Evolutionary conservation across 495 filamentous ascomycete genomes (phyloP).

Genomic region (Aspergillus taichungensis): DNA sequence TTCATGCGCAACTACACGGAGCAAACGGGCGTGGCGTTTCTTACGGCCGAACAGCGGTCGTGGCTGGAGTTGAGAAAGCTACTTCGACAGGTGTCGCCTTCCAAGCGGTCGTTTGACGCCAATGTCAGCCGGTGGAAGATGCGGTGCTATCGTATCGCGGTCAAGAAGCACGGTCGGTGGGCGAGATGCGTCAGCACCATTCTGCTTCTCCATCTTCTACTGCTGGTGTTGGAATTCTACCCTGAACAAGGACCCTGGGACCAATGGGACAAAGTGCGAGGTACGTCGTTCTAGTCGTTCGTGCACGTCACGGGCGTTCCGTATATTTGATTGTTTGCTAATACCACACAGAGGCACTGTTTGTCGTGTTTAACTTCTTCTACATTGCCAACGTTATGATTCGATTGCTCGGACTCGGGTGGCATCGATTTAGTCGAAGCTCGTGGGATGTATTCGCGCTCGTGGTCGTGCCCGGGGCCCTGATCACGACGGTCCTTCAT

Average conservation of each 20-base stretch:
- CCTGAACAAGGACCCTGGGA: slow-evolving; percentile 61
- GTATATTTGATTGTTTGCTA: too few species aligned
- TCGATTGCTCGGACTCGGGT: slow-evolving; percentile 80
- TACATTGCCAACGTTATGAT: slow-evolving; percentile 81
- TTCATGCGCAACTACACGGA: slow-evolving; percentile 99
- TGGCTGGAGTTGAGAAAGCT: slow-evolving; percentile 95
- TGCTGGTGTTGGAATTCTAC: slow-evolving; percentile 82
- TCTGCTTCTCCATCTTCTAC: slow-evolving; percentile 71
- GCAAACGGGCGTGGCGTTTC: slow-evolving; percentile 92
- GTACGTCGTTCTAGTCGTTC: slow-evolving; percentile 17
- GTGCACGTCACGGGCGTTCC: too few species aligned
- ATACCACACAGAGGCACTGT: slow-evolving; percentile 48
- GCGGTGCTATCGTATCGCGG: slow-evolving; percentile 90
- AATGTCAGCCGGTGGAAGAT: slow-evolving; percentile 67
- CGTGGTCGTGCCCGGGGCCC: slow-evolving; percentile 73
- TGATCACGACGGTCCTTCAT: slow-evolving; percentile 66
- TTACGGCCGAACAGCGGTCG: slow-evolving; percentile 93
- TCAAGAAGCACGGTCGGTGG: slow-evolving; percentile 93
- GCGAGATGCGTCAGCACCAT: slow-evolving; percentile 69
- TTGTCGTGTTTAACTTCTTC: slow-evolving; percentile 75
- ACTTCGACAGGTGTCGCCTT: slow-evolving; percentile 85
- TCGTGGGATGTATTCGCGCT: slow-evolving; percentile 94
- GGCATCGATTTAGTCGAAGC: slow-evolving; percentile 85
- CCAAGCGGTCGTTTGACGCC: slow-evolving; percentile 71
- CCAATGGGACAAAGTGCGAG: slow-evolving; percentile 55